These are phyloP conservation scores for Corymbia citriodora DNA, from an alignment of 441 rosid species.

Conservation along the genomic window DNA sequence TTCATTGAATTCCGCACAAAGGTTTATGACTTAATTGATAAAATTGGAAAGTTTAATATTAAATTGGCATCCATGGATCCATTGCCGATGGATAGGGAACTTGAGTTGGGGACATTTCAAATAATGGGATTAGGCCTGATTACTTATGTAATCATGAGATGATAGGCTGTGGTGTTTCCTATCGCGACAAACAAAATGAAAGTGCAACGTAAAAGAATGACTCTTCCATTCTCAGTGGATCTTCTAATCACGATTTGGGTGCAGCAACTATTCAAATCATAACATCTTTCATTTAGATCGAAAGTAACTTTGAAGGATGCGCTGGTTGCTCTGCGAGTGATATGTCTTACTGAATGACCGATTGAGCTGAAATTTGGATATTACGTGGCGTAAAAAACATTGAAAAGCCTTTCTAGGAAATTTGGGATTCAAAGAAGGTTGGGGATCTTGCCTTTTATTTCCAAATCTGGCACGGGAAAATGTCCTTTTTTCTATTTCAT, in stretches of 20 bases:
- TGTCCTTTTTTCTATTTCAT: neutral
- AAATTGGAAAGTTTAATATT: no score
- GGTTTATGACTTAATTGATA: rapidly evolving
- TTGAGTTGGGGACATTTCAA: neutral
- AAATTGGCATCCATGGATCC: neutral
- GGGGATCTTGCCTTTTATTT: neutral
- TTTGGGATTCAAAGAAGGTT: neutral
- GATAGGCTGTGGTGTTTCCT: neutral
- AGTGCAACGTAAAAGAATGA: neutral
- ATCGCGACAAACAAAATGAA: neutral
- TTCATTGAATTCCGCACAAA: rapidly evolving
- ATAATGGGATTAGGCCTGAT: neutral
- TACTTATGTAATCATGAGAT: neutral
- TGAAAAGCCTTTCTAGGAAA: neutral
- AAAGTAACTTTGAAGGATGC: neutral
- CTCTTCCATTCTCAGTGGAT: neutral
- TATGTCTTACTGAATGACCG: neutral
- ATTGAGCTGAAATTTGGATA: neutral
- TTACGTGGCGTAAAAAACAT: neutral
- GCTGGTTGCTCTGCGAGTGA: neutral
- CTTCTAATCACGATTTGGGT: neutral
- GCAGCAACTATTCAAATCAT: neutral
- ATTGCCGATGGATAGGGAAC: neutral
- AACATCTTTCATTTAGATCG: no score
- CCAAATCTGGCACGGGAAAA: neutral